phyloP scores from a whole-genome alignment of 116 monocot species.

The Trichopus zeylanicus region DNA sequence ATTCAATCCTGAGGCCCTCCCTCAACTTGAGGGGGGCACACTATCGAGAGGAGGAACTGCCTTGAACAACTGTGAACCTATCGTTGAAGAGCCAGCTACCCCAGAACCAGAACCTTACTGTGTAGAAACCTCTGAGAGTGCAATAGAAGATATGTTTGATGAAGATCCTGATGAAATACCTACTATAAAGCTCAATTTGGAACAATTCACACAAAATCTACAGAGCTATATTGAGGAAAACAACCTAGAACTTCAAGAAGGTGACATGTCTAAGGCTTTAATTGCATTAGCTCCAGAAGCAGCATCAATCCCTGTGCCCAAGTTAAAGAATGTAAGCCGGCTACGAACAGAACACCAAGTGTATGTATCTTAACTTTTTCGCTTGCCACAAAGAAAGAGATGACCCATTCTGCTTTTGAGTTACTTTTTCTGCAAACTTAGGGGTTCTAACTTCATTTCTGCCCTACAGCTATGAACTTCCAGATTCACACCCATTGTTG shows the following conservation, averaged over 20 bases:
- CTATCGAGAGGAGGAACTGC: not conserved
- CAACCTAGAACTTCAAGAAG: constrained; percentile 35
- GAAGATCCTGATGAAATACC: constrained; percentile 87
- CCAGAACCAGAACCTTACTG: constrained; percentile 75
- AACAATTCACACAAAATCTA: constrained; percentile 67
- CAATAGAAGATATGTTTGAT: constrained; percentile 65
- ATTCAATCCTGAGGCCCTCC: constrained; percentile 6
- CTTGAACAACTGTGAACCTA: constrained; percentile 34
- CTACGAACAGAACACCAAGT: constrained; percentile 93
- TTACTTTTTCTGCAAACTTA: too few relatives aligned
- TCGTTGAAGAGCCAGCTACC: constrained; percentile 72
- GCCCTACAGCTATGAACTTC: constrained; percentile 75
- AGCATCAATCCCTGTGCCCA: constrained; percentile 72
- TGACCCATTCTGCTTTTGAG: too few relatives aligned
- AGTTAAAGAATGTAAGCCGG: constrained; percentile 84
- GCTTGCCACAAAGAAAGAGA: not conserved
- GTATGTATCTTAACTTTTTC: constrained; percentile 30
- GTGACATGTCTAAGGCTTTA: constrained; percentile 73
- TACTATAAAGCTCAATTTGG: constrained; percentile 45
- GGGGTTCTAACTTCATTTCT: constrained; percentile 7
- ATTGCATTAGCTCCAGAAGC: constrained; percentile 51
- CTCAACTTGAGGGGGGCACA: constrained; percentile 30
- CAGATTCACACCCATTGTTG: constrained; percentile 71
- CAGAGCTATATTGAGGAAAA: constrained; percentile 49
- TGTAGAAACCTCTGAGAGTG: constrained; percentile 29